Evolutionary conservation across 1,284 basidiomycete genomes (phyloP).

Genomic region (Ceratobasidium sp.): DNA sequence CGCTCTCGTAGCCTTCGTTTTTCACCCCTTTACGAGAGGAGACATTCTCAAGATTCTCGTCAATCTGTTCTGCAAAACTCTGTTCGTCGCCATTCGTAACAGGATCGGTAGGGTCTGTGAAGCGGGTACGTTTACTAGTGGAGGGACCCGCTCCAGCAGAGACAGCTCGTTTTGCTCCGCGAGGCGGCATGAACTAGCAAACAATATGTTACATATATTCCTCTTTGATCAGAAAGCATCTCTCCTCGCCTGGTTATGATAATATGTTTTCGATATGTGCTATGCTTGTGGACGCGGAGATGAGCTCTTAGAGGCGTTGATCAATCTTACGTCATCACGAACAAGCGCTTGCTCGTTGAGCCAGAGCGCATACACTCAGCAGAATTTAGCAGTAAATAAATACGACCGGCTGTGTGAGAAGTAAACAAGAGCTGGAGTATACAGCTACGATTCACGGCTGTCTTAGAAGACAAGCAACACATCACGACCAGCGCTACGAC

Average conservation of each 20-base stretch:
- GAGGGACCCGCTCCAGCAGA: slow-evolving; percentile 46
- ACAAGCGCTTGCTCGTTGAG: background rate
- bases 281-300: background rate
- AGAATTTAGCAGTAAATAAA: background rate
- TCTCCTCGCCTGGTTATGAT: background rate
- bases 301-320: background rate
- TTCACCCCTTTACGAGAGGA: slow-evolving; percentile 77
- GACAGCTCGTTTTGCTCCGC: slow-evolving; percentile 38
- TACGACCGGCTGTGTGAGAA: no score
- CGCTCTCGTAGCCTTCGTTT: slow-evolving; percentile 92
- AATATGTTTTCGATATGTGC: no score
- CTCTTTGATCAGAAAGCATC: no score
- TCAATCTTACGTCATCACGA: slow-evolving; percentile 3
- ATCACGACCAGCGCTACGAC: background rate
- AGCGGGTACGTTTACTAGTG: slow-evolving; percentile 46
- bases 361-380: background rate
- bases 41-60: slow-evolving; percentile 70
- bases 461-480: background rate
- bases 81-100: slow-evolving; percentile 46
- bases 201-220: background rate
- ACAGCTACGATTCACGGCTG: background rate
- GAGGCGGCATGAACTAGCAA: slow-evolving; percentile 20
- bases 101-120: slow-evolving; percentile 45
- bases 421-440: no score
- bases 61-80: slow-evolving; percentile 78